Evolutionary conservation across 2,329 filamentous ascomycete species (phyloP), one percentile per base, ranked within the genome.

Genomic region (Thelonectria discophora): DNA sequence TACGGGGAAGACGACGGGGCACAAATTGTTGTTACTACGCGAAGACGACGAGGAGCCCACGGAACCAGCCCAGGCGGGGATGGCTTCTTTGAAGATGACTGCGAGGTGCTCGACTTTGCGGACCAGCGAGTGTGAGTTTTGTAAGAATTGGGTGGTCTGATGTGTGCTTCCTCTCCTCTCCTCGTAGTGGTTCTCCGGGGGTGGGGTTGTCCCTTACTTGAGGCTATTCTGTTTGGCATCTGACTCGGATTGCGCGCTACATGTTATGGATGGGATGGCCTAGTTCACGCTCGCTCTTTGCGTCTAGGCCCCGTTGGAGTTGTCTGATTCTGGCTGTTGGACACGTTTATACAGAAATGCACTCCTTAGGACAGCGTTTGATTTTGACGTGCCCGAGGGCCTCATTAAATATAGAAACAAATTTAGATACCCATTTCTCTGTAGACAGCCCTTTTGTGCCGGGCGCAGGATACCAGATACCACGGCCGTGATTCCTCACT

Each of bases 11-110:
- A 89, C 52, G 90, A 90, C 64, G 84, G 89, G 52, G 90, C 93
- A 77, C 88, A 94, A 75, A 90, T 95, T 62, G 90, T 96, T 45
- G 89, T 94, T 17, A 96, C 91, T 15, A 94, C 92, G 2, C 84
- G 92, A 63, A 84, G 91, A 54, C 86, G 91, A 61, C 86, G 84
- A 42, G 80, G 81, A 40, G 82, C 81, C 52, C 81, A 84, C 54
- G 74, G 78, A 39, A 75, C 78, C 15, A 80, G 81, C 30, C 74
- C 77, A 40, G 88, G 88, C 46, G 90, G 92, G 59, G 88, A 90
- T 57, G 90, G 90, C 2, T 96, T 97, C 76, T 97, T 97, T 71
- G 93, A 97, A 77, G 92, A 97, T 74, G 93, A 96, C 73, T 95
- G 92, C 69, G 93, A 97, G 75, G 91, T 97, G 59, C 84, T 97